Conservation (phyloP, 768 basidiomycete species). For the Mycena polygramma region DNA sequence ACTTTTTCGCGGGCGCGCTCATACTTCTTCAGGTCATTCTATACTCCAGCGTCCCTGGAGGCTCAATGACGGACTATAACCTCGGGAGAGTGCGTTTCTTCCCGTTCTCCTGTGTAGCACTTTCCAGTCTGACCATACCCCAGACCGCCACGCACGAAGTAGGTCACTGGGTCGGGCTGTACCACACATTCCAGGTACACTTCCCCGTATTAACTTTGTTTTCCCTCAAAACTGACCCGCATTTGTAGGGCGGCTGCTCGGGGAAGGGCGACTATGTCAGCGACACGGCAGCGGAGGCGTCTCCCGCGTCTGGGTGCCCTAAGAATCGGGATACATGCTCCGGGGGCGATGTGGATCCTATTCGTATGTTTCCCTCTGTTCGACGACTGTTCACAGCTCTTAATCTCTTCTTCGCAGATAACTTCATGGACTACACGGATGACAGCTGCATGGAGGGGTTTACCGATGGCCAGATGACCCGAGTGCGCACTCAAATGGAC, state of each 20-base stretch:
- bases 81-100: constrained; percentile 50
- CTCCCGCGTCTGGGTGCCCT: constrained; percentile 50
- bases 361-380: constrained; percentile 38
- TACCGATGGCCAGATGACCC: constrained; percentile 55
- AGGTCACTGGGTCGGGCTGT: constrained; percentile 73
- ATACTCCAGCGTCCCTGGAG: constrained; percentile 59
- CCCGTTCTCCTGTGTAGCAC: background rate
- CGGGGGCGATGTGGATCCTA: constrained; percentile 49
- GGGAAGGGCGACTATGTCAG: constrained; percentile 44
- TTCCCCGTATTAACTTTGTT: constrained; percentile 31
- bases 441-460: constrained; percentile 66
- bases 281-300: constrained; percentile 46
- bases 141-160: constrained; percentile 68
- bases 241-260: constrained; percentile 48
- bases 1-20: background rate
- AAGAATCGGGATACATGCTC: constrained; percentile 34
- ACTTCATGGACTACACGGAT: constrained; percentile 68
- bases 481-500: background rate
- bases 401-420: constrained; percentile 44
- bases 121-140: background rate
- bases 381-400: background rate
- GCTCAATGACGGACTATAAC: constrained; percentile 56
- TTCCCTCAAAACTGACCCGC: constrained; percentile 52
- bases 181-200: constrained; percentile 71
- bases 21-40: constrained; percentile 43